Percentiles rank a stretch among this genome's conserved stretches.
Evolutionary conservation across 2,329 filamentous ascomycete species (phyloP).

Genomic region (Calonectria fujianensis): DNA sequence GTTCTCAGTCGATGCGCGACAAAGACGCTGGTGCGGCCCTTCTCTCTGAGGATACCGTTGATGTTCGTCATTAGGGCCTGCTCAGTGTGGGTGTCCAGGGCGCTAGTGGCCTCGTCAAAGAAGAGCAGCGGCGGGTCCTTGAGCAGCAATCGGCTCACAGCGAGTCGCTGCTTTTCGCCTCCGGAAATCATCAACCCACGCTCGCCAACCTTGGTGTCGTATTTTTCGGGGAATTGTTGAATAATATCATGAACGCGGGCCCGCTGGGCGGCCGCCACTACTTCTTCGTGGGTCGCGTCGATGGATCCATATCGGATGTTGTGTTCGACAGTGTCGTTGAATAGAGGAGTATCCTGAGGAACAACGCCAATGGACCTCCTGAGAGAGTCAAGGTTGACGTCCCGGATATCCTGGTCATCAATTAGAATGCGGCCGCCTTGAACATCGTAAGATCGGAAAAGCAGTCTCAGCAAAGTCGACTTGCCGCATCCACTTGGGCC

Average conservation of each 20-base stretch:
- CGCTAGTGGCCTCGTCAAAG: constrained; percentile 96
- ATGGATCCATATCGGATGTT: constrained; percentile 96
- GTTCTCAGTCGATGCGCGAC: constrained; percentile 94
- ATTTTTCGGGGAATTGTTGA: constrained; percentile 87
- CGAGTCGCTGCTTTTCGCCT: constrained; percentile 93
- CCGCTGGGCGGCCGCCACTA: constrained; percentile 85
- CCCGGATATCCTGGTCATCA: constrained; percentile 92
- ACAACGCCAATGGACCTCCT: constrained; percentile 94
- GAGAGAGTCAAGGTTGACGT: constrained; percentile 88
- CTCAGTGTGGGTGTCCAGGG: constrained; percentile 94
- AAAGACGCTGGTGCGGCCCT: constrained; percentile 92
- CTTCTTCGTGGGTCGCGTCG: constrained; percentile 82
- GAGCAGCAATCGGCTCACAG: constrained; percentile 87
- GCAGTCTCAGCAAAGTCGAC: constrained; percentile 90
- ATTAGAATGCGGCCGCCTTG: constrained; percentile 90
- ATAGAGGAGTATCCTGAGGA: constrained; percentile 96
- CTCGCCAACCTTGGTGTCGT: constrained; percentile 93
- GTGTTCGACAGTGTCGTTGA: constrained; percentile 96
- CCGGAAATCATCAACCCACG: constrained; percentile 97
- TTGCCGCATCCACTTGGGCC: constrained; percentile 97
- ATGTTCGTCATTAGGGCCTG: constrained; percentile 93
- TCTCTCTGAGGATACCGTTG: constrained; percentile 92
- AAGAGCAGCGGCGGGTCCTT: constrained; percentile 94
- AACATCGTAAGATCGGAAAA: constrained; percentile 96
- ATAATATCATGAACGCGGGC: constrained; percentile 92